Evolutionary conservation across 2,329 filamentous ascomycete species (phyloP).

Genomic region (Beauveria pseudobassiana): DNA sequence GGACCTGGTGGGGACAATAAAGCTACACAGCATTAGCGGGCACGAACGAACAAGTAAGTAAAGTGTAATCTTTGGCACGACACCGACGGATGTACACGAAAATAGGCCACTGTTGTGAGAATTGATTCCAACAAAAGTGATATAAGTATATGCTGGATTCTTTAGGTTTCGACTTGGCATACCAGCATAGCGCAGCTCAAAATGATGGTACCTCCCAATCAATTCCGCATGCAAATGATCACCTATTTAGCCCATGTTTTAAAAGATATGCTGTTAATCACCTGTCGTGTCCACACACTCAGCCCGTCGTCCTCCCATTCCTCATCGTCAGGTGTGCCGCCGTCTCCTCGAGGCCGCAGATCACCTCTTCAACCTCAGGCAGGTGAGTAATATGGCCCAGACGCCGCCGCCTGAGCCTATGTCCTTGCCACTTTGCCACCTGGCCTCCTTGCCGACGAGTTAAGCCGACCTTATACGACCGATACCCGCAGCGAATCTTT

Average conservation of each 20-base stretch:
- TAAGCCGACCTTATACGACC: conserved; percentile 88
- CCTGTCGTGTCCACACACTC: background rate
- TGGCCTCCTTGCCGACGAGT: conserved; percentile 94
- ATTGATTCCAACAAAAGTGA: background rate
- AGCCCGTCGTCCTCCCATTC: conserved; percentile 21
- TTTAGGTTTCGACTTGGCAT: background rate
- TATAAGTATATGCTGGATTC: background rate
- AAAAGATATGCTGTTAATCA: conserved; percentile 4
- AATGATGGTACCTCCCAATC: background rate
- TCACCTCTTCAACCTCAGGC: conserved; percentile 61
- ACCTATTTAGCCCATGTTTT: background rate
- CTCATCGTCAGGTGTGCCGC: conserved; percentile 44
- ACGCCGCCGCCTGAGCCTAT: conserved; percentile 82
- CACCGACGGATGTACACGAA: background rate
- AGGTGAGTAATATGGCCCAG: conserved; percentile 85
- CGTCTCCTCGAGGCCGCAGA: conserved; percentile 59
- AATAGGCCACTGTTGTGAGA: background rate
- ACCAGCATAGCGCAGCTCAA: background rate
- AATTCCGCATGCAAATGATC: background rate
- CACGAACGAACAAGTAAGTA: background rate
- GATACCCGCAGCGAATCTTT: conserved; percentile 70
- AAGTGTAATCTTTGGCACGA: too few relatives aligned
- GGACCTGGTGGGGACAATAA: background rate
- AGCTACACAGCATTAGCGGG: background rate
- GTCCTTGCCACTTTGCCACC: conserved; percentile 71